Evolutionary conservation across 1,284 basidiomycete genomes (phyloP), one percentile per base, ranked within the genome.

Genomic region (Ustilago xerochloae): DNA sequence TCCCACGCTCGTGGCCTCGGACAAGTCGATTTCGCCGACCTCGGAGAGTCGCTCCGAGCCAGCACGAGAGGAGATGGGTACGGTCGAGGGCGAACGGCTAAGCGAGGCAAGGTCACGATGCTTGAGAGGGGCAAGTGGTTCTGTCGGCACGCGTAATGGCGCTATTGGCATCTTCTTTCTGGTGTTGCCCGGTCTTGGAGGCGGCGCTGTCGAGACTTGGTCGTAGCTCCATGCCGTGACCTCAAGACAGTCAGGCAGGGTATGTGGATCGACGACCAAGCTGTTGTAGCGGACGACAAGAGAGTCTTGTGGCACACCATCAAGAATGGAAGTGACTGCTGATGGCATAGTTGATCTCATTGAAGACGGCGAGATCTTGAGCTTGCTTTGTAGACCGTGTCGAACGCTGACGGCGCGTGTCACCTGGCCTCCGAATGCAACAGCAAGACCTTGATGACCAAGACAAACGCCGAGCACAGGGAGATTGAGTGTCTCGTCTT

Each of bases 391-490:
- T 10, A 74, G 63, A 3, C 81, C 82, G 57, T 83, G 81, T 1
- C 77, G 62, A 26, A 81, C 58, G 43, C 63, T 63, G 38, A 43
- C 35, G 41, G 78, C 61, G 8, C 74, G 64, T 3, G 51, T 63
- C 26, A 81, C 65, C 13, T 50, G 56, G 0, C 90, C 94, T 12
- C 93, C 94, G 73, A 89, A 90, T 52, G 91, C 91, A 8, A 92
- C 87, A 0, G 89, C 92, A 33, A 98, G 88, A 63, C 94, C 95
- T 84, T 98, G 96, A 57, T 95, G 89, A 0, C 96, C 96, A 12
- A 98, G 88, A 81, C 95, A 98, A 4, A 98, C 91, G 2, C 93
- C 93, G 65, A 95, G 91, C 41, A 93, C 88, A 1, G 93, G 93
- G 1, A 91, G 61, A 32, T 87, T 57, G 13, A 72, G 59, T 5